A percentile compares a stretch with the other conserved stretches of the same genome.
These are phyloP conservation scores for Sorghum bicolor DNA, from an alignment of 176 grass and related monocot species.

Conservation along the genomic window Sorghum_bicolor_NCBIv3 NC_012870.2:17084501-17085000, in stretches of 20 bases:
- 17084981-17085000: slow-evolving; percentile 39
- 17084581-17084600: too few relatives aligned
- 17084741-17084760: neutral
- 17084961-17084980: slow-evolving; percentile 44
- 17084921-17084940: slow-evolving; percentile 28
- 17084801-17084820: slow-evolving; percentile 40
- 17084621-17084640: neutral
- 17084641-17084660: neutral
- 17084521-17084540: too few relatives aligned
- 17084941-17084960: slow-evolving; percentile 51
- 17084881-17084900: slow-evolving; percentile 38
- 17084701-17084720: neutral
- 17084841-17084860: slow-evolving; percentile 40
- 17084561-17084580: too few relatives aligned
- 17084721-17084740: neutral
- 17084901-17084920: neutral
- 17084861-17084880: slow-evolving; percentile 7
- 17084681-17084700: neutral
- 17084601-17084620: neutral
- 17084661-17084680: neutral
- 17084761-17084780: neutral
- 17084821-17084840: slow-evolving; percentile 58
- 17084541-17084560: too few relatives aligned
- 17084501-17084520: too few relatives aligned
- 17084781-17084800: slow-evolving; percentile 47